Evolutionary conservation across 352 stramenopile genomes (phyloP).

Genomic region (Pythium dissimile): DNA sequence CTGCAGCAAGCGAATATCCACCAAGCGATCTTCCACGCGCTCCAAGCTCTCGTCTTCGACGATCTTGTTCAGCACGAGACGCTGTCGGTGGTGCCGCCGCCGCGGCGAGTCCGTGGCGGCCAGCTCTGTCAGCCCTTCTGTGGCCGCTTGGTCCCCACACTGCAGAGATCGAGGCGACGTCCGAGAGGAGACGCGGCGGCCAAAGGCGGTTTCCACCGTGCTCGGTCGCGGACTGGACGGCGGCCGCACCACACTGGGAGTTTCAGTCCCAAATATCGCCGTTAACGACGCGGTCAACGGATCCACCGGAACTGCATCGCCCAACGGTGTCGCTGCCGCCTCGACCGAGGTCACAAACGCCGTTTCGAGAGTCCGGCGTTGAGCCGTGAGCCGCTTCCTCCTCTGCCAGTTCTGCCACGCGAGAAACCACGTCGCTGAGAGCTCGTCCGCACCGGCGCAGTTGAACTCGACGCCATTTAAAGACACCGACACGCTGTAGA

Average conservation of each 20-base stretch:
- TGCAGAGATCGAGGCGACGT: not conserved
- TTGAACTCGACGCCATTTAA: conserved; percentile 73
- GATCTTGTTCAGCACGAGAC: conserved; percentile 13
- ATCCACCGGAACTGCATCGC: not conserved
- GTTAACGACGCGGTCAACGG: not conserved
- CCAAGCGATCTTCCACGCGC: conserved; percentile 22
- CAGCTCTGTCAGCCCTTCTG: not conserved
- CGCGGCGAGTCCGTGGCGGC: not conserved
- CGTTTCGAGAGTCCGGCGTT: not conserved
- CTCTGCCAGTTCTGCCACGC: conserved; percentile 86
- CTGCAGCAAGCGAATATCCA: conserved; percentile 36
- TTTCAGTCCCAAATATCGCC: not conserved
- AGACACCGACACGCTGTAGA: conserved; percentile 61
- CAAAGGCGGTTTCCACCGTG: conserved; percentile 17
- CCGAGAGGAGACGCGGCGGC: conserved; percentile 2
- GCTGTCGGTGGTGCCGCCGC: conserved; percentile 6
- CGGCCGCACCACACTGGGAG: not conserved
- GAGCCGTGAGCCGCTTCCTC: conserved; percentile 36
- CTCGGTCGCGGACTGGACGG: not conserved
- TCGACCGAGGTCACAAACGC: not conserved
- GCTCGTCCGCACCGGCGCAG: conserved; percentile 27
- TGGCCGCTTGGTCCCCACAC: too few species aligned
- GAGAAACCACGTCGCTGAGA: conserved; percentile 52
- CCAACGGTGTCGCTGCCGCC: not conserved
- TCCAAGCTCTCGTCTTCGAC: conserved; percentile 28